Evolutionary conservation across 2,329 filamentous ascomycete genomes (phyloP).

Genomic region (Paraphaeosphaeria minitans): DNA sequence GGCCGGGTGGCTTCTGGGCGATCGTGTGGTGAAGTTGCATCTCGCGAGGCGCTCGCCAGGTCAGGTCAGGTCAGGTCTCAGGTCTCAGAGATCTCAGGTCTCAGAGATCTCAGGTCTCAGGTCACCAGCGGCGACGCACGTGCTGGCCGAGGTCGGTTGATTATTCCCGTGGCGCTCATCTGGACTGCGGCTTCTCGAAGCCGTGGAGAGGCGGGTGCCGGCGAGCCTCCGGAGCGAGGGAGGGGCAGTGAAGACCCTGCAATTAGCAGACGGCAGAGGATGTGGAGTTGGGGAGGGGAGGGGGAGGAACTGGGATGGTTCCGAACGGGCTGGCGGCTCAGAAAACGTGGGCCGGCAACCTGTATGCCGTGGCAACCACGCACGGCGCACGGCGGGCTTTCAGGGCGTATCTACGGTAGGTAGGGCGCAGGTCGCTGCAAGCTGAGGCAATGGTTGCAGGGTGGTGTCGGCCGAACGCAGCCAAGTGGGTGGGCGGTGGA

Average conservation of each 20-base stretch:
- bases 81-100: no score
- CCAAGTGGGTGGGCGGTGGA: constrained; percentile 3
- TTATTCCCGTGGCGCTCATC: constrained; percentile 7
- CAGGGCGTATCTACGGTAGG: no score
- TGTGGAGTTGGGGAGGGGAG: background rate
- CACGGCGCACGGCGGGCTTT: background rate
- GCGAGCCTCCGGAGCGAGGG: no score
- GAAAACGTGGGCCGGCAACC: background rate
- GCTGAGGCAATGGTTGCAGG: background rate
- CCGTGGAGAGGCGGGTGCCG: background rate
- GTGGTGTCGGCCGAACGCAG: background rate
- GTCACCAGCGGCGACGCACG: constrained; percentile 3
- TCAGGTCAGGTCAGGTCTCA: background rate
- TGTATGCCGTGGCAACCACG: background rate
- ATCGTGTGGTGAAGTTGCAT: constrained; percentile 1
- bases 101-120: no score
- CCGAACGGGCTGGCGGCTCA: constrained; percentile 3
- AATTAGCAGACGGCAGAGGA: constrained; percentile 7
- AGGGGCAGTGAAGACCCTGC: constrained; percentile 9
- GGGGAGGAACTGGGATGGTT: no score
- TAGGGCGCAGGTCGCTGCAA: constrained; percentile 1
- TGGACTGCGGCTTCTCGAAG: background rate
- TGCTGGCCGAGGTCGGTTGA: background rate
- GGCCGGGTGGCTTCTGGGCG: background rate
- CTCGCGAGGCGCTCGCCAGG: background rate